Conservation (phyloP, 331 rosid genomes). For the Quercus phellos region DNA sequence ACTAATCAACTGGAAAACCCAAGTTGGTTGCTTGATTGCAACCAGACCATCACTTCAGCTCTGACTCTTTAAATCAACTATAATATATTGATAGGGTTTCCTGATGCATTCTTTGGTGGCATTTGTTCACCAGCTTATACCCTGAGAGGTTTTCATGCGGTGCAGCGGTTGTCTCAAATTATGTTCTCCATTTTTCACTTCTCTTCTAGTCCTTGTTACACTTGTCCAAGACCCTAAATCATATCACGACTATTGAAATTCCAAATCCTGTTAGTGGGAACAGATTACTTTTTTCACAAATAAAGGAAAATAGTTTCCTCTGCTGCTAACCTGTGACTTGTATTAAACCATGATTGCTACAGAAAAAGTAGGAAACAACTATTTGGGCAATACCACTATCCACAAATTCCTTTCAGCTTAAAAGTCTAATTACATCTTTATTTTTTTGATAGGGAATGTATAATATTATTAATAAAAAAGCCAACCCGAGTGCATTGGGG, state of each 20-base stretch:
- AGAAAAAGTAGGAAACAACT: not conserved
- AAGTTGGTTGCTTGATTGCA: not conserved
- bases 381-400: not conserved
- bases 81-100: not conserved
- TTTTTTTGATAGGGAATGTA: too few relatives aligned
- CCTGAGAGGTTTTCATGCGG: not conserved
- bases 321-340: not conserved
- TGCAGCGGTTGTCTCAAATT: not conserved
- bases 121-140: not conserved
- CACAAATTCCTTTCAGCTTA: not conserved
- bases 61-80: not conserved
- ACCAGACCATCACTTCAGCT: not conserved
- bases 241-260: not conserved
- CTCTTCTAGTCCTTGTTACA: not conserved
- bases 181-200: not conserved
- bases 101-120: not conserved
- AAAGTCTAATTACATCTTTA: not conserved
- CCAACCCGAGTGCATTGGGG: too few relatives aligned
- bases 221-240: not conserved
- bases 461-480: too few relatives aligned
- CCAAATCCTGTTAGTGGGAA: not conserved
- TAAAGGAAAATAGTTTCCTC: not conserved
- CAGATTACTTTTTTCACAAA: not conserved
- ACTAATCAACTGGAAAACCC: not conserved
- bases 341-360: not conserved